Base-by-base conservation (phyloP, 139 green algal genomes). In the Edaphochlamys debaryana region DNA sequence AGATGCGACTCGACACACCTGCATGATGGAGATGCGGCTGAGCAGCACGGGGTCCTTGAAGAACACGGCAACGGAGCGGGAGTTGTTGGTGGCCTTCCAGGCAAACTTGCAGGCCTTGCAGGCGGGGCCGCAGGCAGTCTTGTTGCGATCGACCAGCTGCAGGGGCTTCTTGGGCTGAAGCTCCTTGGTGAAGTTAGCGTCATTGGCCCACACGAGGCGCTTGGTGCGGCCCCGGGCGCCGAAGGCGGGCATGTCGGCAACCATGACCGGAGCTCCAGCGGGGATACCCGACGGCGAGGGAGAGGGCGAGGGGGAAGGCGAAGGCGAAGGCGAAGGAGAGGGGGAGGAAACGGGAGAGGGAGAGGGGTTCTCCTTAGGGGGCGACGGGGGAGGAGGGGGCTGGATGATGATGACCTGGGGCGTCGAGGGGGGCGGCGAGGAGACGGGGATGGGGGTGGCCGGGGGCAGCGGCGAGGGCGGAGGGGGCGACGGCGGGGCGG, bases 11-110 rank as follows among this genome's bases (percentile, higher is more conserved):
- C n/a, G n/a, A n/a, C n/a, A n/a, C n/a, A 79, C 41, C 50, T 79
- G 50, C 70, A 67, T 79, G n/a, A 79, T 42, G 48, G 23, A 67
- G 32, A 79, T 32, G 22, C 32, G 17, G 22, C 32, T 40, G 50
- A 79, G 0, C 70, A 67, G 70, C 6, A 67, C 36, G 6, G 70
- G 50, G 22, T 79, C 70, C 34, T 67, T 67, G 70, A 79, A 79
- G 32, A 67, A 79, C 32, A 79, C 22, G 3, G 70, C 30, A 7
- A 79, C 70, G 1, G 17, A 37, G 19, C 48, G n/a, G n/a, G n/a
- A n/a, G n/a, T n/a, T n/a, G n/a, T n/a, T n/a, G n/a, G n/a, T n/a
- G n/a, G n/a, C n/a, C 23, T 17, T n/a, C 34, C 23, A 3, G 22
- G 72, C 3, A 0, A 38, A 52, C 25, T 20, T 6, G 54, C 72